Evolutionary conservation across 1,284 basidiomycete genomes (phyloP).

Genomic region (Vanrija humicola): DNA sequence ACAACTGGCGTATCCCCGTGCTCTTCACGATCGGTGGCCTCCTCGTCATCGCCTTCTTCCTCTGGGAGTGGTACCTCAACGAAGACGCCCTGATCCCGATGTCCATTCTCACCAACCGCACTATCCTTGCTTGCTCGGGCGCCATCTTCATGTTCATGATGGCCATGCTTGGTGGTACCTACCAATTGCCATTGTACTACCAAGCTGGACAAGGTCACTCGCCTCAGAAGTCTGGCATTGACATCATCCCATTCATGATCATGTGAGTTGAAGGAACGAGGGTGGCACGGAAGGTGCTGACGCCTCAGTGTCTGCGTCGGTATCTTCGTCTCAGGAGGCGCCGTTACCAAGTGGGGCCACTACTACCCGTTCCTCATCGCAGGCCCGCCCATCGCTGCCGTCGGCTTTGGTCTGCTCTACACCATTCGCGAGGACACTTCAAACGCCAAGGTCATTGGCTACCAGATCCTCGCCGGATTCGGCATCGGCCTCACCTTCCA

Average conservation of each 20-base stretch:
- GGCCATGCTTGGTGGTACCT: constrained; percentile 45
- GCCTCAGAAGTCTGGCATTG: constrained; percentile 51
- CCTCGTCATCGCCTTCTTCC: constrained; percentile 42
- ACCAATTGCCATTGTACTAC: constrained; percentile 52
- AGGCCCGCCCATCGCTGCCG: constrained; percentile 37
- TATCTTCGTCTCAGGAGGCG: constrained; percentile 46
- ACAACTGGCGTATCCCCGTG: constrained; percentile 42
- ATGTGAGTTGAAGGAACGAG: constrained; percentile 1
- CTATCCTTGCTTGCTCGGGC: constrained; percentile 39
- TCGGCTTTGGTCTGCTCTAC: constrained; percentile 53
- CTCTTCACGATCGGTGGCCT: constrained; percentile 48
- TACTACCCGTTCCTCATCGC: constrained; percentile 49
- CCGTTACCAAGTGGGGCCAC: constrained; percentile 44
- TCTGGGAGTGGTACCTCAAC: constrained; percentile 46
- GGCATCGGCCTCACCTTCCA: constrained; percentile 41
- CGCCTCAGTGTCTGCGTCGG: constrained; percentile 34
- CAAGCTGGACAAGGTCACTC: constrained; percentile 46
- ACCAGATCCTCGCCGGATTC: constrained; percentile 52
- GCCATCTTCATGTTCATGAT: constrained; percentile 51
- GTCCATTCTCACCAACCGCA: constrained; percentile 38
- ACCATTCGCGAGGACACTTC: constrained; percentile 46
- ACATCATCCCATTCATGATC: constrained; percentile 53
- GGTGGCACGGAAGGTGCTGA: constrained; percentile 3
- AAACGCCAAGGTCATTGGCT: constrained; percentile 48
- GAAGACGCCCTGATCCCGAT: constrained; percentile 42